Evolutionary conservation across 2,329 filamentous ascomycete genomes (phyloP), one percentile per base, ranked within the genome.

Genomic region (Ploettnerulaceae sp.): DNA sequence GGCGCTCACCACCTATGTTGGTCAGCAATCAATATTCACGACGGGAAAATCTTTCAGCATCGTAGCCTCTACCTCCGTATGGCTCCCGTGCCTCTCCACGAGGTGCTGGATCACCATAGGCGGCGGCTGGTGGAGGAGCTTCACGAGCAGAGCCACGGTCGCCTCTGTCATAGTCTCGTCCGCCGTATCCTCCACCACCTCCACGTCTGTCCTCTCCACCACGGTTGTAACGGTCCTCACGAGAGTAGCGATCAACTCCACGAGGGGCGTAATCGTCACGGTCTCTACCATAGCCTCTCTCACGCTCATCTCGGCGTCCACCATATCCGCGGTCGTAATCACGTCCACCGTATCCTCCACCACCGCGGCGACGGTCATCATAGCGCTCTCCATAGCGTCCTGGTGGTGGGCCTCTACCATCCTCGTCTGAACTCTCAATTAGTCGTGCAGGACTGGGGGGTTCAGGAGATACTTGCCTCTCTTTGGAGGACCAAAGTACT

Each of bases 401-500:
- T 69, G 66, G 49, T 37, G 60, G 58, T 28, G 58, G 57, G 60
- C 49, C 47, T 32, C 79, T 71, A 57, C 71, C 72, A 57, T 79
- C 75, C 64, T 76, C 72, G 64, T 70, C 69, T 57, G 65, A 54
- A 71, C 68, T 61, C 61, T 60, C 55, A 60, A 54, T 58, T 62
- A 58, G 56, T 57, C 60, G 56, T 60, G 52, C 43, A 32, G 44
- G 25, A 54, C 62, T 66, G 49, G 64, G 65, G 47, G 69, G 67
- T 50, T 70, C 66, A 60, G 68, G 64, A 38, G 44, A 51, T 54
- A 72, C 85, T 74, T 73, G 93, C 90, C 90, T 76, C 93, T 81
- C 82, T 98, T 98, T 55, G 93, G 93, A 53, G 93, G 93, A 42
- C 93, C 93, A 65, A 96, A 97, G 78, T 98, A 98, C 74, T 97